Evolutionary conservation across 1,139 yeast species (phyloP), one percentile per base, ranked within the genome.

Genomic region (Hanseniaspora gamundiae): DNA sequence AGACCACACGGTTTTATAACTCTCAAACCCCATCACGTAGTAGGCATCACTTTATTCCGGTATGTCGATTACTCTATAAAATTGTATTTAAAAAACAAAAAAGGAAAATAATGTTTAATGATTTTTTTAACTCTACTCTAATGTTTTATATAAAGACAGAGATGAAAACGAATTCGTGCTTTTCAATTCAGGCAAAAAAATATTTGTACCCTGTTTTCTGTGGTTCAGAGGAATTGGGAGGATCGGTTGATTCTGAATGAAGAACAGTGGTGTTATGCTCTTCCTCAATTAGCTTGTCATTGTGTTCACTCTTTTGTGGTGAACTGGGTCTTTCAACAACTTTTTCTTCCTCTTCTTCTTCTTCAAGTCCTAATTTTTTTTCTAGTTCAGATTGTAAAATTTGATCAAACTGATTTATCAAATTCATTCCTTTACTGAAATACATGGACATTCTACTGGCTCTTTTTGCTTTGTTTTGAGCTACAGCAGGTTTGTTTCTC

Each of bases 361-460:
- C 59, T 49, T 59, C 57, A 65, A 65, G 27, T 65, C 59, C 60
- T 21, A 65, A 54, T 19, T 77, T 61, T 57, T 74, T 69, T 52
- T 80, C 88, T 49, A 81, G 68, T 56, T 80, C 88, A 46, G 69
- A 72, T 55, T 76, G 85, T 26, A 81, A 64, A 62, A 80, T 68
- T 42, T 73, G 74, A 58, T 81, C 91, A 54, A 81, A 72, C 49
- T 78, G 86, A 52, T 78, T 84, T 39, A 81, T 68, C 46, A 80
- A 66, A 38, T 39, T 38, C 13, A 44, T 43, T 9, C 44, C 42
- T 20, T 44, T 44, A 27, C 40, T 44, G 39, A 44, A 44, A 40
- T 44, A 44, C 40, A 44, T 41, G 5, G 47, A 44, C 44, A 44
- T 41, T 30, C 47, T 41, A 19, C 39, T 36, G 9, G 28, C 29